phyloP scores from a whole-genome alignment of 306 rosid genomes.

The Biancaea sappan region DNA sequence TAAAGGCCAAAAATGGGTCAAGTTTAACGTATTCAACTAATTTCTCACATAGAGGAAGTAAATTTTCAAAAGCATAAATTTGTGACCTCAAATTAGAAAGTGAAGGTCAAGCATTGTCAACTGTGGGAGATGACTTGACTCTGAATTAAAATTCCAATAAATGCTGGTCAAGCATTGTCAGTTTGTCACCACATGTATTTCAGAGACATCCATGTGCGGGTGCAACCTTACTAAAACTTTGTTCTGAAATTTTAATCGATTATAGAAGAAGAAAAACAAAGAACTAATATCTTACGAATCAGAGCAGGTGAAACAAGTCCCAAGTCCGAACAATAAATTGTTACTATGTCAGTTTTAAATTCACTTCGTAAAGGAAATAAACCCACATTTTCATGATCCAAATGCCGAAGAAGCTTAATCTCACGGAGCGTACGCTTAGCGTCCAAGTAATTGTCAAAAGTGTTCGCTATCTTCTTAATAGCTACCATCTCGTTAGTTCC shows the following conservation, averaged over 20 bases:
- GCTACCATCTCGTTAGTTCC: conserved; percentile 93
- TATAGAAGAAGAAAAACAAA: not conserved
- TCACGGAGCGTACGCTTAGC: conserved; percentile 97
- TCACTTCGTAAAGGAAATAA: not conserved
- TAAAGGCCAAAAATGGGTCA: no score
- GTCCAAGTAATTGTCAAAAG: conserved; percentile 89
- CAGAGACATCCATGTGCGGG: not conserved
- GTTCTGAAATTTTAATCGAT: not conserved
- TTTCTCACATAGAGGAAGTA: not conserved
- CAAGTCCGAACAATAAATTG: not conserved
- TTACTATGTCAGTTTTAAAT: not conserved
- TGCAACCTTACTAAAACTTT: not conserved
- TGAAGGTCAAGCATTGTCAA: conserved; percentile 32
- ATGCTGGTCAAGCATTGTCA: not conserved
- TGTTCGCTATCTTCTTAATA: conserved; percentile 89
- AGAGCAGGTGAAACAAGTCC: not conserved
- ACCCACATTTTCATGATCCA: conserved; percentile 93
- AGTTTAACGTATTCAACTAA: no score
- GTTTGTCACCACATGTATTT: not conserved
- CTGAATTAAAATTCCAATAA: conserved; percentile 24
- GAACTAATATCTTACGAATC: not conserved
- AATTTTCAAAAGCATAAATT: not conserved
- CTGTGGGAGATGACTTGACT: conserved; percentile 2
- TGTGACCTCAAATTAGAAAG: conserved; percentile 7
- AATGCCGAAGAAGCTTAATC: conserved; percentile 92